phyloP scores from a whole-genome alignment of 2,329 filamentous ascomycete genomes.

The Sarocladium oryzae region DNA sequence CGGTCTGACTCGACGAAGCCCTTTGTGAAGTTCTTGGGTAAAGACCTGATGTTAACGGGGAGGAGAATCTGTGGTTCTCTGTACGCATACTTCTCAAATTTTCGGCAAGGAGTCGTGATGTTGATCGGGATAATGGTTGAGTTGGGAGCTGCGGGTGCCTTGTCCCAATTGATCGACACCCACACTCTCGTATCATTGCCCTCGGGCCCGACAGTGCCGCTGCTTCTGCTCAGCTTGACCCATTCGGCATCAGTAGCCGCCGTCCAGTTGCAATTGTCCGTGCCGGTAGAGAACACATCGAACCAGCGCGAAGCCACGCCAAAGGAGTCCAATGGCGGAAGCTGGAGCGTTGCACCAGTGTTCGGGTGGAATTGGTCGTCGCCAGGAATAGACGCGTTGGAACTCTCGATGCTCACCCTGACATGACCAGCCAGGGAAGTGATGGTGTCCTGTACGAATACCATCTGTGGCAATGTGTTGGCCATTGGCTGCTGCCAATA shows the following conservation, averaged over 20 bases:
- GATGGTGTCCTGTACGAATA: slow-evolving; percentile 23
- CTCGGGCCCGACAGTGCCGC: slow-evolving; percentile 40
- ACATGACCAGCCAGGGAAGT: slow-evolving; percentile 45
- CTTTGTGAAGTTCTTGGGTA: slow-evolving; percentile 43
- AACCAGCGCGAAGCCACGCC: slow-evolving; percentile 50
- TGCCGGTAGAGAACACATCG: slow-evolving; percentile 47
- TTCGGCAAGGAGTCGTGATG: slow-evolving; percentile 39
- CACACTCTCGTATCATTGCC: slow-evolving; percentile 17
- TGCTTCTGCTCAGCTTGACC: slow-evolving; percentile 44
- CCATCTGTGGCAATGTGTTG: slow-evolving; percentile 51
- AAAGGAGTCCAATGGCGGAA: slow-evolving; percentile 53
- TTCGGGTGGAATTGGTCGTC: slow-evolving; percentile 39
- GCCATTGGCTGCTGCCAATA: slow-evolving; percentile 67
- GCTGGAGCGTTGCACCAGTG: slow-evolving; percentile 43
- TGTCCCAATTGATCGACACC: slow-evolving; percentile 16
- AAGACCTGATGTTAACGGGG: slow-evolving; percentile 42
- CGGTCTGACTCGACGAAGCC: slow-evolving; percentile 59
- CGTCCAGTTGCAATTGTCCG: slow-evolving; percentile 43
- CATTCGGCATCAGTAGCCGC: slow-evolving; percentile 41
- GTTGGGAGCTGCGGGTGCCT: slow-evolving; percentile 22
- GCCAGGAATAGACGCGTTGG: slow-evolving; percentile 58
- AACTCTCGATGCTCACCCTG: slow-evolving; percentile 56
- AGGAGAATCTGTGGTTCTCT: slow-evolving; percentile 42
- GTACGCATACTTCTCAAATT: slow-evolving; percentile 35
- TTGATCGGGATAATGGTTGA: slow-evolving; percentile 44